phyloP scores from a whole-genome alignment of 495 filamentous ascomycete species.

The Hyaloscypha hepaticicola region DNA sequence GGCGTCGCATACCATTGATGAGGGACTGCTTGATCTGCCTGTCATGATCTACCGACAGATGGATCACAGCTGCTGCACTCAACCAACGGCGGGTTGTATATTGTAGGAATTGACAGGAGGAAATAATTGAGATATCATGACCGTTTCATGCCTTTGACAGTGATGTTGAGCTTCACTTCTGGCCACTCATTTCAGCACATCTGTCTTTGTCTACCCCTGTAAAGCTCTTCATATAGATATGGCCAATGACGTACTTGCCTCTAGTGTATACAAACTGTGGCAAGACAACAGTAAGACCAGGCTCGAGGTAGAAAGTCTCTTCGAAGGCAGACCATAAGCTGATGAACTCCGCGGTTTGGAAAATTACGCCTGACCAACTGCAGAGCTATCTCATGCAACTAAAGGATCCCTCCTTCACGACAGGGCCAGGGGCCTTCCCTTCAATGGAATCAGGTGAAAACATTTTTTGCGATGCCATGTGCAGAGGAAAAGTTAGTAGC shows the following conservation, averaged over 20 bases:
- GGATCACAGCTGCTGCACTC: constrained; percentile 17
- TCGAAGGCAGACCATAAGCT: background rate
- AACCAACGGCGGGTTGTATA: constrained; percentile 29
- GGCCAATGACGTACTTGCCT: no score
- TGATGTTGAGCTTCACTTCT: background rate
- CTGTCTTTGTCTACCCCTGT: no score
- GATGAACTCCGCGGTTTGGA: background rate
- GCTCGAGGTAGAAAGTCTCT: background rate
- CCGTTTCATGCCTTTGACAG: background rate
- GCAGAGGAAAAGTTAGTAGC: constrained; percentile 18
- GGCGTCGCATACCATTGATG: constrained; percentile 29
- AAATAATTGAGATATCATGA: constrained; percentile 31
- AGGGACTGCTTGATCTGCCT: constrained; percentile 10
- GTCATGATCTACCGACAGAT: constrained; percentile 18
- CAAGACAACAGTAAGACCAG: background rate
- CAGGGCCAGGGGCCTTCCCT: constrained; percentile 13
- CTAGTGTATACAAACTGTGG: background rate
- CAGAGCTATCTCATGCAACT: constrained; percentile 19
- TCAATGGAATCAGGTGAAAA: constrained; percentile 5
- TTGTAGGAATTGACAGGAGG: constrained; percentile 28
- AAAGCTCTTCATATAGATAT: no score
- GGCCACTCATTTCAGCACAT: no score
- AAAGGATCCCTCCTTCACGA: background rate
- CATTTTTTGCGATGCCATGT: constrained; percentile 20
- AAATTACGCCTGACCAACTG: constrained; percentile 21